Evolutionary conservation across 495 filamentous ascomycete species (phyloP), one percentile per base, ranked within the genome.

Genomic region (Aspergillus baeticus): DNA sequence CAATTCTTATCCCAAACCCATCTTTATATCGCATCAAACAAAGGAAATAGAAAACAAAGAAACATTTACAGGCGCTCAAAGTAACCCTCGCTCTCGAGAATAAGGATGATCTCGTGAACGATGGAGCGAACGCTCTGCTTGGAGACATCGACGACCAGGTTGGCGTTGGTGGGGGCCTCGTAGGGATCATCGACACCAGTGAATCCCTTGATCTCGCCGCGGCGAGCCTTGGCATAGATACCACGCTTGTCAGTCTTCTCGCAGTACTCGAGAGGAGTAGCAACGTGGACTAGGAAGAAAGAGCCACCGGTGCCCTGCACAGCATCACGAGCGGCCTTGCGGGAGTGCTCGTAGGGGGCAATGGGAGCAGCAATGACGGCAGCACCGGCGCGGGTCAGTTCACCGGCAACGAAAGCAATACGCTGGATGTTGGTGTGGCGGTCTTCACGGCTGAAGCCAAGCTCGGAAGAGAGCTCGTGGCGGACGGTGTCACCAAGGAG

Each of bases 171-270:
- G 5, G 94, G 94, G 56, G 71, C 66, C 84, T 98, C 94, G 70
- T 98, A 98, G 52, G 94, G 92, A 73, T 97, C 94, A 72, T 98
- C 94, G 55, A 98, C 94, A 65, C 94, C 94, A 29, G 94, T 98
- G 80, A 98, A 98, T 31, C 92, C 92, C 85, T 91, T 94, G 76
- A 98, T 96, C 81, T 97, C 91, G 14, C 94, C 94, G 8, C 74
- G 80, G 49, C 95, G 84, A 13, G 94, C 94, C 74, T 84, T 83
- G 21, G 76, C 81, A 74, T 98, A 98, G 62, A 97, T 87, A 21
- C 94, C 95, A 57, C 85, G 81, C 84, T 90, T 95, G 73, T 98
- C 94, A 51, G 92, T 96, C 82, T 87, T 86, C 81, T 98, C 94
- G 73, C 86, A 89, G 79, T 91, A 81, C 76, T 95, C 91, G 49